Evolutionary conservation across 2,329 filamentous ascomycete genomes (phyloP).

Genomic region (Chaetothyriales sp.): DNA sequence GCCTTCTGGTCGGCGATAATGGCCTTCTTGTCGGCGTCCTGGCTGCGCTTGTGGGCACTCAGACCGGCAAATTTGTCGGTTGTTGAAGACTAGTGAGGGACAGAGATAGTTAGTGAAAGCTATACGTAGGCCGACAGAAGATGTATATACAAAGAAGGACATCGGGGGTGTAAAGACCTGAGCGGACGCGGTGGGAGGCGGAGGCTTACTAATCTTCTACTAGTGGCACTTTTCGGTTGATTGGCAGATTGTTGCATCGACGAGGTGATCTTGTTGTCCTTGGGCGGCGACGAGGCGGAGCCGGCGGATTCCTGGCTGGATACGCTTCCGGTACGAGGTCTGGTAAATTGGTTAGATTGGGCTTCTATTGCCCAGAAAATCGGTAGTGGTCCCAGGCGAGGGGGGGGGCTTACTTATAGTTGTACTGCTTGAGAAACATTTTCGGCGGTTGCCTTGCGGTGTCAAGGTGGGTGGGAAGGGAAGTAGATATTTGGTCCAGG

Average conservation of each 20-base stretch:
- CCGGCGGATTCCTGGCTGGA: slow-evolving; percentile 9
- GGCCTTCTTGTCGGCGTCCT: slow-evolving; percentile 7
- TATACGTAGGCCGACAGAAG: background rate
- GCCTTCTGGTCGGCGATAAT: slow-evolving; percentile 14
- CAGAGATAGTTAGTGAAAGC: background rate
- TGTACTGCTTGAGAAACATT: slow-evolving; percentile 19
- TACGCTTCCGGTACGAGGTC: slow-evolving; percentile 12
- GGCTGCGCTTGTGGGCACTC: slow-evolving; percentile 10
- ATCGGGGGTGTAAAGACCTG: background rate
- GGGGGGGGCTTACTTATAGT: slow-evolving; percentile 9
- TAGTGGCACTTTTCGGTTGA: slow-evolving; percentile 1
- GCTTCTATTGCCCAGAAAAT: too few relatives aligned
- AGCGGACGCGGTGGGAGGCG: background rate
- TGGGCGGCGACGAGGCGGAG: slow-evolving; percentile 7
- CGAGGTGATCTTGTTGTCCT: slow-evolving; percentile 3
- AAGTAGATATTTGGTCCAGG: background rate
- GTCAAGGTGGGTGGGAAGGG: background rate
- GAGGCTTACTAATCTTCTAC: slow-evolving; percentile 13
- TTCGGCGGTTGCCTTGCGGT: slow-evolving; percentile 1
- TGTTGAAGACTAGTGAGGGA: slow-evolving; percentile 4
- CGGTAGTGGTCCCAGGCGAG: too few relatives aligned
- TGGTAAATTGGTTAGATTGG: background rate
- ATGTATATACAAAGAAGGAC: background rate
- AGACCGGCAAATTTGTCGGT: slow-evolving; percentile 15
- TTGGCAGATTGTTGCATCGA: background rate